Base-by-base conservation (phyloP, 768 basidiomycete genomes). In the Mycena filopes region DNA sequence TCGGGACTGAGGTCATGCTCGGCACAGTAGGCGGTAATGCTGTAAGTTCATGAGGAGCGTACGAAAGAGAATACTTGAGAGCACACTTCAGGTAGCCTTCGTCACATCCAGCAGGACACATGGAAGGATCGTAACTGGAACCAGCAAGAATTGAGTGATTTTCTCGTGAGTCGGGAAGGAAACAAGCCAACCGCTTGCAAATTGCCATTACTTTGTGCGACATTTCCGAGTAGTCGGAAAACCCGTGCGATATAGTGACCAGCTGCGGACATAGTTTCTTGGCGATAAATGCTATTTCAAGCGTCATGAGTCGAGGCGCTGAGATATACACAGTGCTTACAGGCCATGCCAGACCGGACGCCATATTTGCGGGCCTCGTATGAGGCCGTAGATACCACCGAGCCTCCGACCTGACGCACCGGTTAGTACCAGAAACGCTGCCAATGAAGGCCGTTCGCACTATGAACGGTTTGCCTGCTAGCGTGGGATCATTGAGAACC, bases 281-380 rank as follows among this genome's bases (percentile, higher is more conserved):
- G 18, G 97, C 97, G 46, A 99, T 89, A 76, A 96, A 97, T 55
- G 89, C 96, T 93, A 55, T 16, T 26, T 31, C 55, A 29, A 63
- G 40, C 12, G 9, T 8, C 15, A 33, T 41, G 20, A 50, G 45
- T 26, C 60, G 28, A 28, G 10, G 7, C 16, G n/a, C 25, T 4
- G 11, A 23, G 26, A 38, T 45, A 26, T 36, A 7, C 36, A 42
- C 36, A 7, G 21, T 25, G 72, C 82, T 66, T 71, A 92, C 93
- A 86, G n/a, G 97, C 88, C 98, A 98, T 98, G 29, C 95, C 97
- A 6, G 95, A 97, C 46, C 98, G 89, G 33, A 94, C 92, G 2
- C 95, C 96, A 69, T 84, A 95, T 74, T 92, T 95, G 47, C 96
- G 84, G 8, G 96, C 96, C 72, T 95, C 95, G 61, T 98, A 98